Base-by-base conservation (phyloP, 140 eudicot species). In the Oenanthe javanica region DNA sequence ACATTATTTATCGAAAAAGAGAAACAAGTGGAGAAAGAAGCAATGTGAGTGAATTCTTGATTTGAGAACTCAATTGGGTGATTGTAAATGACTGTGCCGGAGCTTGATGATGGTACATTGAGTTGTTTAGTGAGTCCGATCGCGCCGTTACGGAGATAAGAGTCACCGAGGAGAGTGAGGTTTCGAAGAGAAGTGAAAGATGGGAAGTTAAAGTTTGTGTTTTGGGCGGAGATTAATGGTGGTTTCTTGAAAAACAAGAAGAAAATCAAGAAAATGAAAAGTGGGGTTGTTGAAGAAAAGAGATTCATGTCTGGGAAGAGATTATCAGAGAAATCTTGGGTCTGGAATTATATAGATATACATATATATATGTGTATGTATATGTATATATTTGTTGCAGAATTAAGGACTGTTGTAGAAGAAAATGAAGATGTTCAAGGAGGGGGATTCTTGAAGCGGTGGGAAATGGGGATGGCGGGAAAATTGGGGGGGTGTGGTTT, bases 71-170 rank as follows among this genome's bases (percentile, higher is more conserved):
- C 78, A 25, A 94, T 59, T 1, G 98, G 98, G 76, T 72, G 4
- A 84, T 89, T 86, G 93, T 85, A 94, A 80, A 89, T 82, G 64
- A 86, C 81, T 66, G 96, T 81, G 70, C 96, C 96, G 66, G 97
- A 89, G 87, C 97, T 90, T 1, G 97, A 87, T 10, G 94, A 80
- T 10, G 98, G 98, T 48, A 92, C 89, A 2, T 47, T 31, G 51
- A 80, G 74, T 14, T 83, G 87, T 50, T 86, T 70, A 23, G 90
- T 89, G 31, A 89, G 85, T 0, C 90, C 90, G 15, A 89, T 54
- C n/a, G 85, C 87, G 49, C 93, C 90, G 40, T 89, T 64, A 2
- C 87, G 79, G 77, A 89, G 90, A 51, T 84, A 81, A 5, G 90
- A 89, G 59, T 89, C 89, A 2, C 90, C 90, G n/a, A 87, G 84